Base-by-base conservation (phyloP, 2,329 filamentous ascomycete species). In the Penicillium polonicum region DNA sequence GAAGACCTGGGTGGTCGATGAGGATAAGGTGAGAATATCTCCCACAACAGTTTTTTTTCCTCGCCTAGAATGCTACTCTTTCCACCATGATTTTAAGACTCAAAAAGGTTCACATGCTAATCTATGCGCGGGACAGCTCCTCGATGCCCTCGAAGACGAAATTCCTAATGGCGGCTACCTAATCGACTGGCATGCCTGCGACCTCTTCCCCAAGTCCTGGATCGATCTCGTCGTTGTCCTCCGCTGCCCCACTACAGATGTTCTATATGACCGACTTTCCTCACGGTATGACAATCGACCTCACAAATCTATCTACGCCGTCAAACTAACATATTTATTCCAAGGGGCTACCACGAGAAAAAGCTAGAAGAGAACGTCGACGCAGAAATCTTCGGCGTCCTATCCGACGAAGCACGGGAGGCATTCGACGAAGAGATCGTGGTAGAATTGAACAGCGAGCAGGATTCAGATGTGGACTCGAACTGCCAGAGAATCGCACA, bases 121-220 rank as follows among this genome's bases (percentile, higher is more conserved):
- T 35, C 12, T 29, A 45, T 55, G 23, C 58, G 35, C 15, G 31
- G n/a, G 17, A 38, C 10, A 73, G 87, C 79, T 99, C 33, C 83
- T 99, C 23, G 94, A 99, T 72, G 85, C 89, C 48, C 88, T 99
- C 57, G 94, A 97, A 77, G 84, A 90, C 56, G 88, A 94, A 60
- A 83, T 90, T 39, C 83, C 87, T 61, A 78, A 83, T 21, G 93
- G 93, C 57, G 94, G 94, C 21, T 90, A 86, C 74, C 86, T 99
- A 66, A 89, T 99, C 70, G 94, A 99, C 78, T 99, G 94, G 93
- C 94, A 99, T 77, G 93, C 92, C 2, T 97, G 93, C 78, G 94
- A 97, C 69, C 78, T 97, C 23, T 97, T 97, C 71, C 94, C 94
- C 2, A 87, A 89, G 72, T 89, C 89, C 70, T 95, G 92, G 91